These are phyloP conservation scores for Gracilaria vermiculophylla DNA, from an alignment of 23 red algal species.

Conservation along the genomic window DNA sequence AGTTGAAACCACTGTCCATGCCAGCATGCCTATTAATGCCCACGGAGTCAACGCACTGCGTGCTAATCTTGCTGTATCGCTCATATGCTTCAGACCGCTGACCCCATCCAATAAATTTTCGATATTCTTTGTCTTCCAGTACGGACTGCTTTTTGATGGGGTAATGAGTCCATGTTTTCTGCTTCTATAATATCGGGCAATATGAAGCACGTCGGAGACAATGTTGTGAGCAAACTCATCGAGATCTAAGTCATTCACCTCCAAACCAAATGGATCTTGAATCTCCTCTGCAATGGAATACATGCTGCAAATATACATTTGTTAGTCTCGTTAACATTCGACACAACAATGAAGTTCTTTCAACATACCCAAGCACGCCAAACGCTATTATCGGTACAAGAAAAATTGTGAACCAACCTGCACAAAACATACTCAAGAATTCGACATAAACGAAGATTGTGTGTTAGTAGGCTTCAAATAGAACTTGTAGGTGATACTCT, in stretches of 20 bases:
- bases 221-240: not conserved
- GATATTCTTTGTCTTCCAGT: not conserved
- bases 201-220: not conserved
- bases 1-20: not conserved
- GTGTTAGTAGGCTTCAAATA: not conserved
- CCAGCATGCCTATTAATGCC: not conserved
- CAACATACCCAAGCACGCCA: constrained; percentile 20
- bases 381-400: constrained; percentile 4
- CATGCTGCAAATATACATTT: not conserved
- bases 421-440: not conserved
- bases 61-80: not conserved
- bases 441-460: too few species aligned
- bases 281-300: constrained; percentile 25
- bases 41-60: not conserved
- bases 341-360: not conserved
- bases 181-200: not conserved
- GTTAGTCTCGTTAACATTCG: not conserved
- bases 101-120: not conserved
- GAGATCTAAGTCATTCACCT: constrained; percentile 36
- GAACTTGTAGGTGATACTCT: not conserved
- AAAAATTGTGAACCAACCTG: constrained; percentile 42
- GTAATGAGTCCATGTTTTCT: not conserved
- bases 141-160: not conserved
- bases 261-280: constrained; percentile 28
- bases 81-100: not conserved